Evolutionary conservation across 441 rosid genomes (phyloP).

Genomic region (Pelargonium australe): DNA sequence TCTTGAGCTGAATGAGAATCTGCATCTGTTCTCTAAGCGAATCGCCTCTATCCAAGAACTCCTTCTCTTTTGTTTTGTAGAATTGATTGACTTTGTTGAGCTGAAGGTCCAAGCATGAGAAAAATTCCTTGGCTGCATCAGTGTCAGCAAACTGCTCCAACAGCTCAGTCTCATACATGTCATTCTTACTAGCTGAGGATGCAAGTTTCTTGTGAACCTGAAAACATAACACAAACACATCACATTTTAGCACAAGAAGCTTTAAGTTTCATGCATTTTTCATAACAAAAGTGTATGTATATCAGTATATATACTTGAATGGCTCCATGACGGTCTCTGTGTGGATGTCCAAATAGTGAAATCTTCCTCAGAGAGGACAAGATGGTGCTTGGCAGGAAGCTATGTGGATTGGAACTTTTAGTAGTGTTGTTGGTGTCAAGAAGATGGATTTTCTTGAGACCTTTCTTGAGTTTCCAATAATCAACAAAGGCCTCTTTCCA

Average conservation of each 20-base stretch:
- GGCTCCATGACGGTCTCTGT: conserved; percentile 38
- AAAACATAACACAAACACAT: conserved; percentile 8
- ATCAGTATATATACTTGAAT: conserved; percentile 21
- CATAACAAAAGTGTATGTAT: too few relatives aligned
- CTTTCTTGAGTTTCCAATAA: conserved; percentile 81
- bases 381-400: conserved; percentile 19
- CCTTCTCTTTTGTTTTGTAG: conserved; percentile 70
- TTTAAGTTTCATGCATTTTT: too few relatives aligned
- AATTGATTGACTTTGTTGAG: conserved; percentile 93
- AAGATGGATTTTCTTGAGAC: conserved; percentile 56
- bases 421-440: conserved; percentile 17
- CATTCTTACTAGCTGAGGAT: conserved; percentile 58
- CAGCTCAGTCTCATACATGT: conserved; percentile 79
- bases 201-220: conserved; percentile 85
- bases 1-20: conserved; percentile 65
- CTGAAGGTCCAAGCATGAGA: conserved; percentile 66
- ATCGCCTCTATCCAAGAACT: conserved; percentile 89
- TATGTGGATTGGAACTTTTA: too few relatives aligned
- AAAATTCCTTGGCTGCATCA: conserved; percentile 71
- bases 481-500: conserved; percentile 99
- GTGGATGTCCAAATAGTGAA: conserved; percentile 36
- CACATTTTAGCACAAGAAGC: neutral
- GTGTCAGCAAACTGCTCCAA: conserved; percentile 68
- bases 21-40: conserved; percentile 74
- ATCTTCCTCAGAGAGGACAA: conserved; percentile 44